Evolutionary conservation across 75 land plant genomes (phyloP), one percentile per base, ranked within the genome.

Genomic region (Isoetes taiwanensis): DNA sequence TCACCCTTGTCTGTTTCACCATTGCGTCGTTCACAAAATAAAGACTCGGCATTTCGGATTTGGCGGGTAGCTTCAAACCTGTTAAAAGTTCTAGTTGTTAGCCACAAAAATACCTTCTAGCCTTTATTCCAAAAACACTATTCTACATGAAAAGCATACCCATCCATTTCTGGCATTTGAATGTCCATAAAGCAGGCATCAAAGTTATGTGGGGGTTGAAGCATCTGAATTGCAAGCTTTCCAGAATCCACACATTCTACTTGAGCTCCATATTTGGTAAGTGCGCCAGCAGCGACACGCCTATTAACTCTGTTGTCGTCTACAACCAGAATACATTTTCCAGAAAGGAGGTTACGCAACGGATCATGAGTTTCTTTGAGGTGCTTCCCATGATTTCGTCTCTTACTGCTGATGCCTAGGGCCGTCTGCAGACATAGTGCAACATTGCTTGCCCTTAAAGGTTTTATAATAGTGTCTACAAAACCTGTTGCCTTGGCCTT

Each of bases 151-250:
- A 56, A 20, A 20, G 28, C 57, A 32, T 78, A 90, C 94, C 96
- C 97, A 70, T 91, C 97, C 88, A 91, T 91, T 73, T 80, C 94
- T 28, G 97, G 97, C 97, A 91, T 91, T 50, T 86, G 97, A 32
- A 91, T 74, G 64, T 91, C 97, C 97, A 91, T 91, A 60, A 91
- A 91, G 34, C 97, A 91, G 30, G 97, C 94, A 76, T 91, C 94
- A 72, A 91, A 91, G 1, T 67, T 43, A 46, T 91, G 97, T 27
- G 94, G 86, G 41, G 94, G 94, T 12, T 61, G 61, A 54, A 91
- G 87, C 80, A 75, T 27, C 20, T 21, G 12, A 16, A 86, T 64
- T n/a, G 97, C 97, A 30, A 63, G 64, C 61, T 71, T 78, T 31
- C 97, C 97, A 64, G 85, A 78, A 2, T 73, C 77, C 12, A 64